Conservation (phyloP, 2,329 filamentous ascomycete genomes). For the Scedosporium aurantiacum region DNA sequence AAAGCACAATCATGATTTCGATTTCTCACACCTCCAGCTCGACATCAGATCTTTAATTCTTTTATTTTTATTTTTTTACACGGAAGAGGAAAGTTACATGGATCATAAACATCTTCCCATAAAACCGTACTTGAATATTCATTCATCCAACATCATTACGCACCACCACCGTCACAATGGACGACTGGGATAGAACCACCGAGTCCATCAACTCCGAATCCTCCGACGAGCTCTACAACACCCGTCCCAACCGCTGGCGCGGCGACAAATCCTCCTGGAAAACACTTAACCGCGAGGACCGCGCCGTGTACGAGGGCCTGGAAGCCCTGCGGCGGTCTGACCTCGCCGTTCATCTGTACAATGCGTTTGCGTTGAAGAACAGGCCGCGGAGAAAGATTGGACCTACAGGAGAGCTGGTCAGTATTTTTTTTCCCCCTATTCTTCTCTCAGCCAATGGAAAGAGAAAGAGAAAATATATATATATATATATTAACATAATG, state of each 20-base stretch:
- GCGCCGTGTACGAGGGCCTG: constrained; percentile 51
- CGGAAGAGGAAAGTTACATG: too few species aligned
- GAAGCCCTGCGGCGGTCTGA: constrained; percentile 54
- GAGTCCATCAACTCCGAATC: constrained; percentile 4
- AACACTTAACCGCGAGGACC: constrained; percentile 48
- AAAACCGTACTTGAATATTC: too few species aligned
- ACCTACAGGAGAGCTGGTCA: constrained; percentile 14
- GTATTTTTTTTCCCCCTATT: constrained; percentile 4
- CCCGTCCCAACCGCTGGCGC: constrained; percentile 61
- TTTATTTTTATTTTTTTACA: too few species aligned
- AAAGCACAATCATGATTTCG: too few species aligned
- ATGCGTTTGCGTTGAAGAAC: constrained; percentile 57
- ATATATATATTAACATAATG: background rate
- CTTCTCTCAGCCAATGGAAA: too few species aligned
- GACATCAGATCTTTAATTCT: too few species aligned
- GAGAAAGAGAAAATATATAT: background rate
- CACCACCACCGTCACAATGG: background rate
- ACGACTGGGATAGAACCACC: constrained; percentile 2
- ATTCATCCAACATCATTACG: too few species aligned
- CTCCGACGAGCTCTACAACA: constrained; percentile 4
- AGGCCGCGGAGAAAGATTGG: constrained; percentile 3
- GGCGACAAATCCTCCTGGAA: constrained; percentile 59
- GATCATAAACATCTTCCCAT: too few species aligned
- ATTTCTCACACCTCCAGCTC: too few species aligned
- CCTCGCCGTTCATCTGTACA: constrained; percentile 67